These are phyloP conservation scores for Pleurotus ostreatus DNA, from an alignment of 768 basidiomycete species.

Conservation along the genomic window DNA sequence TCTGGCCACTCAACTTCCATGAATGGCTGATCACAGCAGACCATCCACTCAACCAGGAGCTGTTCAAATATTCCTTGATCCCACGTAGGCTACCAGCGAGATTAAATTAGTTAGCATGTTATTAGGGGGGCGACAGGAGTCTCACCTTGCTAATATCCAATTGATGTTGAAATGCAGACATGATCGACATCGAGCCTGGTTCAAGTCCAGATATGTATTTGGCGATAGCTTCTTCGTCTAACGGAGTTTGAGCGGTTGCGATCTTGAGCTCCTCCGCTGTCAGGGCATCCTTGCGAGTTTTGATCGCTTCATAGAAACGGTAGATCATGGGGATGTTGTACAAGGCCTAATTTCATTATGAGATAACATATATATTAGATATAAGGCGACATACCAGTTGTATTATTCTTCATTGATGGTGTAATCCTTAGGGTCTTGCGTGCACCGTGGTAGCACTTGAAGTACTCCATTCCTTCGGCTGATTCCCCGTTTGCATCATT, in stretches of 20 bases:
- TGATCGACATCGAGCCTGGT: not conserved
- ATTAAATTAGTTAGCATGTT: too few species aligned
- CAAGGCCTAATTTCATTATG: not conserved
- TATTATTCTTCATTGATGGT: not conserved
- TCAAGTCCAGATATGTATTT: not conserved
- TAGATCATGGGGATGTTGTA: not conserved
- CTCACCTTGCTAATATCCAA: not conserved
- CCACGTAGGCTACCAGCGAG: too few species aligned
- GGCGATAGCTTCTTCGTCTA: not conserved
- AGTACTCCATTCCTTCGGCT: not conserved
- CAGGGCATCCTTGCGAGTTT: not conserved
- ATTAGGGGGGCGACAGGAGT: too few species aligned
- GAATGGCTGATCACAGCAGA: not conserved
- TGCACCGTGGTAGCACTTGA: not conserved
- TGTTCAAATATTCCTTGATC: not conserved
- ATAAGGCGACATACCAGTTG: not conserved
- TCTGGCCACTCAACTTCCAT: not conserved
- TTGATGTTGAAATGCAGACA: not conserved
- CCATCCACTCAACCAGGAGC: not conserved
- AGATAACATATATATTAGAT: not conserved
- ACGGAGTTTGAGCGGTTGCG: not conserved
- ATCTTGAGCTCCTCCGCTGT: not conserved
- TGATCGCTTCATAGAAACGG: not conserved
- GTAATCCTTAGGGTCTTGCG: not conserved
- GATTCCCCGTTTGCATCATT: not conserved